A percentile compares a stretch with the other conserved stretches of the same genome.
These are phyloP conservation scores for Colletotrichum tropicale DNA, from an alignment of 2,329 filamentous ascomycete genomes.

Conservation along the genomic window DNA sequence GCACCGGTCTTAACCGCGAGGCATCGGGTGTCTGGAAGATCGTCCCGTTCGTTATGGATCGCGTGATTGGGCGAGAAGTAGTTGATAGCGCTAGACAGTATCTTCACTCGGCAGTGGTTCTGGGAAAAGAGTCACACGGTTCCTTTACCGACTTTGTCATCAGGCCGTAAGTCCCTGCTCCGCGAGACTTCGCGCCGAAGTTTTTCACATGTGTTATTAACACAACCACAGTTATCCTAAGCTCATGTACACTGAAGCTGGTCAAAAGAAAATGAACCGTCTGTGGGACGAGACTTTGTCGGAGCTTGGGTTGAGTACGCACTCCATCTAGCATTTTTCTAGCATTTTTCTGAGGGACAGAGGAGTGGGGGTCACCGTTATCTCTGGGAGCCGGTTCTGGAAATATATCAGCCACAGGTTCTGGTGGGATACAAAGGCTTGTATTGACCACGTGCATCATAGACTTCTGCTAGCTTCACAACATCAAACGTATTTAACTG, in stretches of 20 bases:
- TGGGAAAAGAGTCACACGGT: constrained; percentile 26
- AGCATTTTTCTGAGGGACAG: background rate
- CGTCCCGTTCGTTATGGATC: background rate
- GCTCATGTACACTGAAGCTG: background rate
- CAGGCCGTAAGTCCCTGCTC: constrained; percentile 23
- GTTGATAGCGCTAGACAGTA: constrained; percentile 23
- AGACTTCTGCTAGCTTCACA: background rate
- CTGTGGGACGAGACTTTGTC: background rate
- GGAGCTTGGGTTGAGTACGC: background rate
- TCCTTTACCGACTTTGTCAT: constrained; percentile 24
- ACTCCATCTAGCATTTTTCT: background rate
- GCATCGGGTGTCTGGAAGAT: background rate
- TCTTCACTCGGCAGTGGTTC: constrained; percentile 22
- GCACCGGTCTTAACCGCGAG: constrained; percentile 20
- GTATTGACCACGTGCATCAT: background rate
- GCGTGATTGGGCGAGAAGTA: constrained; percentile 10
- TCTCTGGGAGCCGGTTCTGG: background rate
- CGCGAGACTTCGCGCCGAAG: background rate
- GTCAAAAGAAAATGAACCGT: background rate
- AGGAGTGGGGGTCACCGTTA: background rate
- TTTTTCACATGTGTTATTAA: background rate
- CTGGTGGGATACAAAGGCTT: background rate
- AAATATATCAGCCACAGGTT: background rate
- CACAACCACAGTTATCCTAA: background rate
- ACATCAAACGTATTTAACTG: background rate